Evolutionary conservation across 2,329 filamentous ascomycete species (phyloP).

Genomic region (Diaporthe amygdali): DNA sequence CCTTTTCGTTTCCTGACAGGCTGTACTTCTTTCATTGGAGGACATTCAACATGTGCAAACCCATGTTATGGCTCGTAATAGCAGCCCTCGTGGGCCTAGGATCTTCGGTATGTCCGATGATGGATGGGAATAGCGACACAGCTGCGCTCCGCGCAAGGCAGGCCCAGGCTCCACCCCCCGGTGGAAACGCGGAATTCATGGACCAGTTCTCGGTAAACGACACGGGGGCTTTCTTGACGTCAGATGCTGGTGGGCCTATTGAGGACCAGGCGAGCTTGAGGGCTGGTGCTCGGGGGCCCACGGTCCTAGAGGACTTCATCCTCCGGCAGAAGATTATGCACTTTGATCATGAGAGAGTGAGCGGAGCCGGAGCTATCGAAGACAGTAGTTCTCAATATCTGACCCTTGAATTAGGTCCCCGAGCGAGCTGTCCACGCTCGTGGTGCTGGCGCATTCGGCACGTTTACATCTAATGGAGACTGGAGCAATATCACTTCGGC

Average conservation of each 20-base stretch:
- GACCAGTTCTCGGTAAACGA: slow-evolving; percentile 55
- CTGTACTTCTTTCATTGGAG: background rate
- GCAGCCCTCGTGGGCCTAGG: slow-evolving; percentile 31
- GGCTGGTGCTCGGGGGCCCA: slow-evolving; percentile 70
- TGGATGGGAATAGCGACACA: slow-evolving; percentile 29
- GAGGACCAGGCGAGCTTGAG: slow-evolving; percentile 70
- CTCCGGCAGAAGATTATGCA: slow-evolving; percentile 75
- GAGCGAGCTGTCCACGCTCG: slow-evolving; percentile 74
- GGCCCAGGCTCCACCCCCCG: slow-evolving; percentile 22
- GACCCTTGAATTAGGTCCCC: slow-evolving; percentile 49
- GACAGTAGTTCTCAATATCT: background rate
- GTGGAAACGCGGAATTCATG: slow-evolving; percentile 29
- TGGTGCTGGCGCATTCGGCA: slow-evolving; percentile 50
- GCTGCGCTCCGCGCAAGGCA: slow-evolving; percentile 33
- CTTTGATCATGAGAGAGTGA: slow-evolving; percentile 74
- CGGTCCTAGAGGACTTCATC: slow-evolving; percentile 74
- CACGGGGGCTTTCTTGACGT: slow-evolving; percentile 61
- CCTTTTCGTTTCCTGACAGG: background rate
- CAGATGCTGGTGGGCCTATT: slow-evolving; percentile 72
- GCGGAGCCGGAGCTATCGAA: slow-evolving; percentile 24
- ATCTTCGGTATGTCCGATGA: slow-evolving; percentile 39
- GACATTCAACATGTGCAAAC: background rate
- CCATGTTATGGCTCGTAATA: background rate
- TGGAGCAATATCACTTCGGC: slow-evolving; percentile 73
- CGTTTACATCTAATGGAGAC: slow-evolving; percentile 71